Conservation (phyloP, 176 grass and related monocot species). For the Olyra latifolia region DNA sequence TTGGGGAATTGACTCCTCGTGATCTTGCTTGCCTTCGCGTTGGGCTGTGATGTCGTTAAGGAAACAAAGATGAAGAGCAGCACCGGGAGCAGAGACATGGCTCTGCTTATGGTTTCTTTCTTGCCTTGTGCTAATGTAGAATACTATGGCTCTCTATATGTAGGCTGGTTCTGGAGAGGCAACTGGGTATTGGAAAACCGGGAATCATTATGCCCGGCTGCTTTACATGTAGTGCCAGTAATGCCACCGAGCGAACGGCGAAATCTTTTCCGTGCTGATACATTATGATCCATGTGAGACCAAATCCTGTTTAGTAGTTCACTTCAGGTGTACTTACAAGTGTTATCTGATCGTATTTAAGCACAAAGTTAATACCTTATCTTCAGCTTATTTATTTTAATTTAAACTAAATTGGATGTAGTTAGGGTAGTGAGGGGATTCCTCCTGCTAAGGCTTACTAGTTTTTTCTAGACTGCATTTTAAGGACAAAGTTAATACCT, state of each 20-base stretch:
- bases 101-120: neutral
- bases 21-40: neutral
- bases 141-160: neutral
- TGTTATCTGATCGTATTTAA: neutral
- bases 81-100: slow-evolving; percentile 11
- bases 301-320: neutral
- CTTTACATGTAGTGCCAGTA: neutral
- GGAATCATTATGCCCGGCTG: neutral
- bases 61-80: neutral
- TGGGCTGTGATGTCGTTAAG: neutral
- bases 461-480: too few relatives aligned
- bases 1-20: slow-evolving; percentile 49
- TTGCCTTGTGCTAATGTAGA: neutral
- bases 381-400: neutral
- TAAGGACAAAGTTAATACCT: too few relatives aligned
- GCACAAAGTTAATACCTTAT: neutral
- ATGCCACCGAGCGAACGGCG: neutral
- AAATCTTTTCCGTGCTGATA: neutral
- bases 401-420: neutral
- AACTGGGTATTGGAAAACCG: neutral
- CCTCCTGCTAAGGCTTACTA: too few relatives aligned
- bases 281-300: neutral
- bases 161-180: neutral
- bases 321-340: slow-evolving; percentile 23
- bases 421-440: too few relatives aligned